phyloP scores from a whole-genome alignment of 2,329 filamentous ascomycete genomes.

The Hypoxylon sp. region DNA sequence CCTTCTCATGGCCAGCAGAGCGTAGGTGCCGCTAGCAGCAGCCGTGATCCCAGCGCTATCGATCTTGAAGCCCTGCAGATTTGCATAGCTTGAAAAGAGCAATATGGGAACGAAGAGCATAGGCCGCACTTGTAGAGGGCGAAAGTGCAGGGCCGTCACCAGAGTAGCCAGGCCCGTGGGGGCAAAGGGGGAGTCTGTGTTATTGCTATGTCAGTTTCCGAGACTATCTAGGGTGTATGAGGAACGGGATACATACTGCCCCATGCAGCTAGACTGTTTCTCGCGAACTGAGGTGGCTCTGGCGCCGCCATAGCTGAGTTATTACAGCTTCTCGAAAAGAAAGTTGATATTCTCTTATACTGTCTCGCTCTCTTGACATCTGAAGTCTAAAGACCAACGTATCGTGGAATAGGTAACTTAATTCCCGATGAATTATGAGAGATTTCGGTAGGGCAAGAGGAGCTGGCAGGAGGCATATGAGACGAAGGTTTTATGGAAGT shows the following conservation, averaged over 20 bases:
- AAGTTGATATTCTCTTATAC: not conserved
- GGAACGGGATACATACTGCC: conserved; percentile 54
- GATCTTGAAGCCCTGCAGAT: conserved; percentile 65
- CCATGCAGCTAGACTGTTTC: conserved; percentile 54
- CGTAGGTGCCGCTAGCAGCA: conserved; percentile 65
- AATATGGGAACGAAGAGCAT: conserved; percentile 61
- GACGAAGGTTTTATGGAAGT: not conserved
- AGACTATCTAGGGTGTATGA: not conserved
- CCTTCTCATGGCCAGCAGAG: conserved; percentile 61
- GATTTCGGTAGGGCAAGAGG: no score
- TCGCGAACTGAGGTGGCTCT: conserved; percentile 45
- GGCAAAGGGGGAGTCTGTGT: conserved; percentile 61
- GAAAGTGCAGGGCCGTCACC: conserved; percentile 63
- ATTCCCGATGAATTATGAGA: no score
- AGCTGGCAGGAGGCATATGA: no score
- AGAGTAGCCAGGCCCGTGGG: conserved; percentile 64
- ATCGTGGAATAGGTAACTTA: no score
- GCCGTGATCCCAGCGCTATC: conserved; percentile 64
- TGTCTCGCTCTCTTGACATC: not conserved
- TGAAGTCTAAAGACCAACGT: not conserved
- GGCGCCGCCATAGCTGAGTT: conserved; percentile 43
- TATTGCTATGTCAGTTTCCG: conserved; percentile 8
- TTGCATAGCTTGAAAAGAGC: conserved; percentile 65
- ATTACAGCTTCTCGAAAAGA: not conserved
- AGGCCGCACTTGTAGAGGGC: conserved; percentile 60